These are phyloP conservation scores for Auricularia heimuer DNA, from an alignment of 768 basidiomycete species.

Conservation along the genomic window DNA sequence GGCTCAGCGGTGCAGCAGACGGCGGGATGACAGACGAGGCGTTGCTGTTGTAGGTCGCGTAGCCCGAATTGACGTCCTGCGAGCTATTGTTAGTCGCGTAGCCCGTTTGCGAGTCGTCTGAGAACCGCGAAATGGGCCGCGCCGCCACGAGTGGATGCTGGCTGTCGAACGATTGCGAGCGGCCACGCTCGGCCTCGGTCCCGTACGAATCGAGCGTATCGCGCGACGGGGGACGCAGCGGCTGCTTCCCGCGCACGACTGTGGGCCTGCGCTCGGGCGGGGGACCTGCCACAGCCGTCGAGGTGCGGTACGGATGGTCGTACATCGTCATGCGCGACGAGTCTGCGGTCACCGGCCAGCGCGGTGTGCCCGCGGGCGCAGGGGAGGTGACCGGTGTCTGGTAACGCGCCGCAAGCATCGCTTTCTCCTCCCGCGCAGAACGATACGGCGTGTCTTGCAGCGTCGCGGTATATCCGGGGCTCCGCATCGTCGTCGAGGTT, in stretches of 20 bases:
- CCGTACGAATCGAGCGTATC: background rate
- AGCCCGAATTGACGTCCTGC: background rate
- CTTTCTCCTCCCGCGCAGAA: background rate
- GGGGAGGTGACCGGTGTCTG: background rate
- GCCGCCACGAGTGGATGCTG: background rate
- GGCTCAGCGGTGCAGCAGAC: background rate
- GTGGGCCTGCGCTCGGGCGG: background rate
- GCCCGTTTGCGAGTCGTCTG: background rate
- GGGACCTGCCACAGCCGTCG: background rate
- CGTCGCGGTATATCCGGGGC: background rate
- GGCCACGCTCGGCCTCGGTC: background rate
- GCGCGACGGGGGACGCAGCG: background rate
- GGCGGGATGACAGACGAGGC: background rate
- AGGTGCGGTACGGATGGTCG: background rate
- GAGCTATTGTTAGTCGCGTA: background rate
- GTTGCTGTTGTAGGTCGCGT: background rate
- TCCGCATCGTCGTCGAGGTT: background rate
- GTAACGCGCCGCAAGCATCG: background rate
- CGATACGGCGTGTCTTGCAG: background rate
- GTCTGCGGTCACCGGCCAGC: background rate
- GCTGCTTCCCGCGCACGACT: background rate
- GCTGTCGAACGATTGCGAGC: background rate
- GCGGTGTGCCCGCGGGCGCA: background rate
- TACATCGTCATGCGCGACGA: background rate
- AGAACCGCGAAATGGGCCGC: background rate